Conservation (phyloP, 257 asterid species). For the Prunella vulgaris region DNA sequence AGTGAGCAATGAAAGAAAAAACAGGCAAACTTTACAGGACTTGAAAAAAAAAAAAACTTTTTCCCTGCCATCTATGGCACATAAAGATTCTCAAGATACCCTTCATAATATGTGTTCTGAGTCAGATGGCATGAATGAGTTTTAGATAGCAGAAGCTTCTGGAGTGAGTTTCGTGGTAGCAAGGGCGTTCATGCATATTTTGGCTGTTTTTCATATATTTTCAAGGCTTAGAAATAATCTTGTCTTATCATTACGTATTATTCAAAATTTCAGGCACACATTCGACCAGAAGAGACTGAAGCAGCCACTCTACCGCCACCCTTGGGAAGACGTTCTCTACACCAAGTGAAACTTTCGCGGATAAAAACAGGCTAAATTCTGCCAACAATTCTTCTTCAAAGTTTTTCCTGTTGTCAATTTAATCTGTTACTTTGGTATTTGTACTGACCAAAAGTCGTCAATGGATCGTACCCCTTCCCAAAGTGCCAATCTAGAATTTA, state of each 20-base stretch:
- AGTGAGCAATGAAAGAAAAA: background rate
- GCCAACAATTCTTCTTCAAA: conserved; percentile 17
- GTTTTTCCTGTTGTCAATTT: conserved; percentile 24
- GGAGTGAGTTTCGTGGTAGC: background rate
- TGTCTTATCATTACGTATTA: conserved; percentile 1
- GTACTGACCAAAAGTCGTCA: conserved; percentile 18
- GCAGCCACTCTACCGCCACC: conserved; percentile 98
- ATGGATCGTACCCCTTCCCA: conserved; percentile 18
- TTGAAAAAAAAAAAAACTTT: too few species aligned
- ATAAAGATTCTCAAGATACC: background rate
- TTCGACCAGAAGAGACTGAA: conserved; percentile 98
- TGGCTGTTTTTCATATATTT: background rate
- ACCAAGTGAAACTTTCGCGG: conserved; percentile 58
- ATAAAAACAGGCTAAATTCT: background rate
- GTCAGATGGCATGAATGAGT: background rate
- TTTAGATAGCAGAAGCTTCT: background rate
- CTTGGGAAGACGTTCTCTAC: conserved; percentile 99
- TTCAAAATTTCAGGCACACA: conserved; percentile 67
- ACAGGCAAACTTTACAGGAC: background rate
- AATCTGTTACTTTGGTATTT: conserved; percentile 30
- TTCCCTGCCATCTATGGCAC: background rate
- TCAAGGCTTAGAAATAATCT: background rate
- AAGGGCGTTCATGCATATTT: background rate
- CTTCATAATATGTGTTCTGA: background rate
- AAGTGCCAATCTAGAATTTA: conserved; percentile 17